Percentiles rank a stretch among this genome's conserved stretches.
phyloP scores from a whole-genome alignment of 2,329 filamentous ascomycete genomes.

The Cladobotryum mycophilum region DNA sequence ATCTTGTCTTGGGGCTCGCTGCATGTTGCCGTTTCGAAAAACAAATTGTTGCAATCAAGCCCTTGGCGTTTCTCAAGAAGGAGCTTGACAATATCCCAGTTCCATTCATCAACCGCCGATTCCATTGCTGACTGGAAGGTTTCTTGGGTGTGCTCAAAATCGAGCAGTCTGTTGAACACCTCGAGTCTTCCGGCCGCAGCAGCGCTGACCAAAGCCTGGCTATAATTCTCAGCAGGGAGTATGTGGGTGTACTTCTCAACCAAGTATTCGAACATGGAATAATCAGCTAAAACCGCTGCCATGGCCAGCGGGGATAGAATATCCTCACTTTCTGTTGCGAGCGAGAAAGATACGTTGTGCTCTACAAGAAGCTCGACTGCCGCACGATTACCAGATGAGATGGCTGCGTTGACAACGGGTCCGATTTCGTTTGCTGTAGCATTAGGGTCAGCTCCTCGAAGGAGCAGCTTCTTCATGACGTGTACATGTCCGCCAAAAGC shows the following conservation, averaged over 20 bases:
- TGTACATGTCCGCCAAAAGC: conserved; percentile 32
- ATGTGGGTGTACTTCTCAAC: conserved; percentile 33
- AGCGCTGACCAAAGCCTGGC: conserved; percentile 32
- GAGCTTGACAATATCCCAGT: conserved; percentile 32
- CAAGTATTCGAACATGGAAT: conserved; percentile 36
- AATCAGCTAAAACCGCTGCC: conserved; percentile 32
- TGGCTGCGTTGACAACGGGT: conserved; percentile 35
- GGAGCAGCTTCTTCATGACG: conserved; percentile 34
- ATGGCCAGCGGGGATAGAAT: conserved; percentile 30
- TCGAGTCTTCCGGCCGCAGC: conserved; percentile 33
- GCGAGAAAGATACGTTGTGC: conserved; percentile 27
- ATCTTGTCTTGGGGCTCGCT: conserved; percentile 27
- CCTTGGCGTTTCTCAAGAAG: conserved; percentile 27
- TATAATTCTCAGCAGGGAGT: conserved; percentile 32
- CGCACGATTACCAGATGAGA: conserved; percentile 34
- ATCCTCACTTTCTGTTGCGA: not conserved
- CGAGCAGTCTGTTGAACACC: conserved; percentile 32
- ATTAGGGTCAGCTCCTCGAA: conserved; percentile 32
- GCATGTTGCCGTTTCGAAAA: conserved; percentile 26
- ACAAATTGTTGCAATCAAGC: conserved; percentile 30
- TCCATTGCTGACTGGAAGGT: conserved; percentile 30
- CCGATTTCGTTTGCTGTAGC: conserved; percentile 22
- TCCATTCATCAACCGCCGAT: conserved; percentile 24
- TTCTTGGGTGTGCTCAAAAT: conserved; percentile 21
- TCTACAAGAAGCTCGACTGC: conserved; percentile 35